A percentile compares a stretch with the other conserved stretches of the same genome.
These are phyloP conservation scores for Fagus sylvatica DNA, from an alignment of 306 rosid genomes.

Conservation along the genomic window DNA sequence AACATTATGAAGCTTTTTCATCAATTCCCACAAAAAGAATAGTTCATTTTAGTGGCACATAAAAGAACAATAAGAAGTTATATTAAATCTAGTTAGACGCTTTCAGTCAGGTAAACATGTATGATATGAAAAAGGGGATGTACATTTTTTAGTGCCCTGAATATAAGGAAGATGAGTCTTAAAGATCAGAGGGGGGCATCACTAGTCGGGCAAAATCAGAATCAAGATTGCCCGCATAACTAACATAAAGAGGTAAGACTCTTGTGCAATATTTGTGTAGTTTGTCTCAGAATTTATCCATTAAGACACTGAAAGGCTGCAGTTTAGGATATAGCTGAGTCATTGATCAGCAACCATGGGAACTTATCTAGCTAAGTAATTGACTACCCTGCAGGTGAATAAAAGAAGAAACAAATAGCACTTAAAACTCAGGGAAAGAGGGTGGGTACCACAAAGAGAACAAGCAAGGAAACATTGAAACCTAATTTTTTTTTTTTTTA, in stretches of 20 bases:
- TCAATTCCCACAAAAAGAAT: neutral
- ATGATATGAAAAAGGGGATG: neutral
- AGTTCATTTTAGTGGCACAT: neutral
- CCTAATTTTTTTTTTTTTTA: too few species aligned
- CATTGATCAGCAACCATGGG: neutral
- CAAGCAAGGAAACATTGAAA: neutral
- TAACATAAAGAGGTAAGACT: neutral
- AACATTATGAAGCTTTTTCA: neutral
- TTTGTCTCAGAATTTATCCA: too few species aligned
- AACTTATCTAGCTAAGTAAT: neutral
- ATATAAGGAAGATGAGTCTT: neutral
- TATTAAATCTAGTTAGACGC: neutral
- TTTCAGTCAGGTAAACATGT: neutral
- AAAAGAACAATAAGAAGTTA: neutral
- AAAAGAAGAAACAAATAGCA: neutral
- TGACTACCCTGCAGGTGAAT: neutral
- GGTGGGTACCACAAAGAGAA: neutral
- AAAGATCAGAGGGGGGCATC: too few species aligned
- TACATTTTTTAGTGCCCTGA: neutral
- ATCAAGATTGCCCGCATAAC: neutral
- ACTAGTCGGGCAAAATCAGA: too few species aligned
- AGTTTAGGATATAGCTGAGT: neutral
- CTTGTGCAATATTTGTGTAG: too few species aligned
- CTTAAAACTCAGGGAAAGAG: neutral
- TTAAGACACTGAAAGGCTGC: neutral